These are phyloP conservation scores for Pseudomonodictys pantanalensis DNA, from an alignment of 495 filamentous ascomycete species.

Conservation along the genomic window DNA sequence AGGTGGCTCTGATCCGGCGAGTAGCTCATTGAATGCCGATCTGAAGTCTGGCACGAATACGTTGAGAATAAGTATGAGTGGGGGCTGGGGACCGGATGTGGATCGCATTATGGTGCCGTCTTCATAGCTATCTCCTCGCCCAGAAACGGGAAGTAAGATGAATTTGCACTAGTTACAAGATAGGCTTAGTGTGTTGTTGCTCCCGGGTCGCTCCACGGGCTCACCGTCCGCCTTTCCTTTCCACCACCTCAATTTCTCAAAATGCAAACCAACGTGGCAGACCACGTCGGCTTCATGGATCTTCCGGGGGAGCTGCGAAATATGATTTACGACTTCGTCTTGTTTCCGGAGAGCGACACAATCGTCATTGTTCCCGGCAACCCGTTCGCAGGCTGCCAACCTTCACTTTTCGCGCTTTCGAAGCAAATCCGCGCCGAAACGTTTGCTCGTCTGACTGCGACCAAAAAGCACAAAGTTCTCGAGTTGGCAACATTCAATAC, in stretches of 20 bases:
- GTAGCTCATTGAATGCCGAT: conserved; percentile 45
- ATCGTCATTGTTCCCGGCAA: neutral
- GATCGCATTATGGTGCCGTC: conserved; percentile 56
- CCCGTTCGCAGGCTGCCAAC: neutral
- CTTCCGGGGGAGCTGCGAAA: neutral
- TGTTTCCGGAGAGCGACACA: neutral
- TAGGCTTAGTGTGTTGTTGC: neutral
- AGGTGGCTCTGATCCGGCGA: conserved; percentile 38
- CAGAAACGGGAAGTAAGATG: neutral
- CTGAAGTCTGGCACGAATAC: conserved; percentile 48
- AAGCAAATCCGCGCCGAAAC: conserved; percentile 1
- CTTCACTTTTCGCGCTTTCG: neutral
- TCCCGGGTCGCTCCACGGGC: neutral
- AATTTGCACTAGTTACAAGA: neutral
- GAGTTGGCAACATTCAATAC: neutral
- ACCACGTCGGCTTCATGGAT: neutral
- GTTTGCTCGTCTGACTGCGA: neutral
- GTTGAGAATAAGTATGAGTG: conserved; percentile 49
- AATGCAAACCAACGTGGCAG: neutral
- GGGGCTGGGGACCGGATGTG: conserved; percentile 52
- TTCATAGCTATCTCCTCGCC: conserved; percentile 24
- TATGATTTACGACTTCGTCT: neutral
- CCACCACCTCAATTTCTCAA: neutral
- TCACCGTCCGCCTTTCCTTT: neutral
- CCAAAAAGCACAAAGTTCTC: neutral